Evolutionary conservation across 179 eudicot genomes (phyloP).

Genomic region (Corrigiola litoralis): DNA sequence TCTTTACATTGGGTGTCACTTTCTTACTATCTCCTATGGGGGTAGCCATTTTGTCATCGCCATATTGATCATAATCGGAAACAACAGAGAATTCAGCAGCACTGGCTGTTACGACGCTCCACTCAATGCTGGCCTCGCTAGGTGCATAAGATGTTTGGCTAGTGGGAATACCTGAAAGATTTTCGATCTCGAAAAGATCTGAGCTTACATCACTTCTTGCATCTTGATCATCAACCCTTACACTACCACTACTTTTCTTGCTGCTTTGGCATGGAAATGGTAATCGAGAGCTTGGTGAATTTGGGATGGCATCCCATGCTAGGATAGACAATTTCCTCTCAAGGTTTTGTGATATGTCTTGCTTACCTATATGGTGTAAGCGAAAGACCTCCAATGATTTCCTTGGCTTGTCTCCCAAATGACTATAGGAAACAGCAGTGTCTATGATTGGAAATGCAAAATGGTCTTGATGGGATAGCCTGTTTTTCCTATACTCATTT

Average conservation of each 20-base stretch:
- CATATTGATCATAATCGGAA: conserved; percentile 14
- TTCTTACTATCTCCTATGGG: background rate
- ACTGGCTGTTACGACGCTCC: conserved; percentile 79
- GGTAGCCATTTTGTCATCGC: background rate
- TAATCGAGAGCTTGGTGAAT: conserved; percentile 15
- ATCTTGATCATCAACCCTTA: conserved; percentile 20
- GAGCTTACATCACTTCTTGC: conserved; percentile 65
- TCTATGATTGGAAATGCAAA: conserved; percentile 49
- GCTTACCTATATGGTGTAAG: conserved; percentile 29
- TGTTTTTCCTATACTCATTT: conserved; percentile 6
- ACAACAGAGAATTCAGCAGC: conserved; percentile 42
- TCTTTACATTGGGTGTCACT: background rate
- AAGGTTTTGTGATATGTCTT: conserved; percentile 29
- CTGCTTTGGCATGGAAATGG: conserved; percentile 10
- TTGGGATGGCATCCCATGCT: conserved; percentile 47
- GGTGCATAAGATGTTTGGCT: conserved; percentile 54
- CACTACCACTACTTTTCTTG: conserved; percentile 3
- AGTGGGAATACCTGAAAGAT: conserved; percentile 20
- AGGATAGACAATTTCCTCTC: conserved; percentile 47
- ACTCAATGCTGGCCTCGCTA: conserved; percentile 77
- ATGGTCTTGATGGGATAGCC: conserved; percentile 28
- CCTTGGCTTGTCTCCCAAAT: conserved; percentile 19
- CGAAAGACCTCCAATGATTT: conserved; percentile 58
- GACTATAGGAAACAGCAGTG: conserved; percentile 5
- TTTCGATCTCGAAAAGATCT: conserved; percentile 65